Evolutionary conservation across 2,329 filamentous ascomycete genomes (phyloP).

Genomic region (Aspergillus flavus): DNA sequence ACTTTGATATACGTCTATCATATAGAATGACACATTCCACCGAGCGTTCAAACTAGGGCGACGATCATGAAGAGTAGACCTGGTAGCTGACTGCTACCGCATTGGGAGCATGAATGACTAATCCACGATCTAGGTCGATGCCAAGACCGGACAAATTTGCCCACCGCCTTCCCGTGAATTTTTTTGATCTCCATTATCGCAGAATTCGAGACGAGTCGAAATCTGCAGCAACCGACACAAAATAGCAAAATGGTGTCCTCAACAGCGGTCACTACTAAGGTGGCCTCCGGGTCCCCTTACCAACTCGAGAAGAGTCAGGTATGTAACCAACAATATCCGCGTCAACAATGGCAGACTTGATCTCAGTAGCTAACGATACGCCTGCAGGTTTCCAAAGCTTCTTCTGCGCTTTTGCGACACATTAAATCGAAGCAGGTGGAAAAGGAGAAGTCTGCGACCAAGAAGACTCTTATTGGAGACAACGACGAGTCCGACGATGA

Average conservation of each 20-base stretch:
- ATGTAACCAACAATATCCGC: slow-evolving; percentile 12
- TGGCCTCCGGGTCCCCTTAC: slow-evolving; percentile 48
- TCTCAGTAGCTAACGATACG: slow-evolving; percentile 16
- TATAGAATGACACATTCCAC: not conserved
- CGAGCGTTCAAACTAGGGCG: not conserved
- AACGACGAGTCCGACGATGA: slow-evolving; percentile 50
- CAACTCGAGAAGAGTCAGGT: slow-evolving; percentile 53
- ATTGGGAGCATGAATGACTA: not conserved
- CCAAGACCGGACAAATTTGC: slow-evolving; percentile 34
- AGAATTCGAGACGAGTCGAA: slow-evolving; percentile 30
- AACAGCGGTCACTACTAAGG: slow-evolving; percentile 45
- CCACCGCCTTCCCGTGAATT: slow-evolving; percentile 42
- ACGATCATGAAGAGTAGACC: not conserved
- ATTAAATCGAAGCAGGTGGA: slow-evolving; percentile 55
- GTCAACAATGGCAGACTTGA: not conserved
- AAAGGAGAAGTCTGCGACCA: slow-evolving; percentile 52
- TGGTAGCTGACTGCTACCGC: not conserved
- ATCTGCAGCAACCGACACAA: slow-evolving; percentile 19
- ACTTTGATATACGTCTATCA: not conserved
- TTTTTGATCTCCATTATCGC: slow-evolving; percentile 35
- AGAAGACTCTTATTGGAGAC: slow-evolving; percentile 57
- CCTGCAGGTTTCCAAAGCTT: slow-evolving; percentile 59
- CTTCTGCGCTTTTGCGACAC: slow-evolving; percentile 60
- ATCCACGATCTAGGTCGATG: slow-evolving; percentile 10
- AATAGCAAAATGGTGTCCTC: slow-evolving; percentile 42